A percentile compares a stretch with the other conserved stretches of the same genome.
Conservation (phyloP, 1,139 yeast genomes). For the Candida glucosophila region DNA sequence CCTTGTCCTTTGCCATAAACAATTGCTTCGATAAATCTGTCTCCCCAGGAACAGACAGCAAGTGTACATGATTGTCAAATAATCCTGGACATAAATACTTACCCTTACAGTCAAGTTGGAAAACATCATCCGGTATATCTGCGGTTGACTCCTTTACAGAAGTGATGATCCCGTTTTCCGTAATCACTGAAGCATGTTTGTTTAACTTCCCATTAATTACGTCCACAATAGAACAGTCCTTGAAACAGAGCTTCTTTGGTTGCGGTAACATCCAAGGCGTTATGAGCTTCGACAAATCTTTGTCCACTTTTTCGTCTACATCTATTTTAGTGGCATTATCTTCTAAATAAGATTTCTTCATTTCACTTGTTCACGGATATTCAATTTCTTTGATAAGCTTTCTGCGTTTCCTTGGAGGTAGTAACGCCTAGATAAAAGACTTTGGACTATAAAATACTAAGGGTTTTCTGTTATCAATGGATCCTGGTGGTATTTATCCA, state of each 20-base stretch:
- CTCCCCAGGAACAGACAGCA: constrained; percentile 13
- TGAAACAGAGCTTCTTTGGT: constrained; percentile 9
- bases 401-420: too few species aligned
- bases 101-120: constrained; percentile 11
- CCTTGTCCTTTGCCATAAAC: constrained; percentile 9
- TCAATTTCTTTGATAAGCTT: too few species aligned
- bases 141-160: constrained; percentile 1
- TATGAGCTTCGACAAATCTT: constrained; percentile 8
- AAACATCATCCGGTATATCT: constrained; percentile 3
- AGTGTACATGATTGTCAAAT: constrained; percentile 14
- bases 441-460: too few species aligned
- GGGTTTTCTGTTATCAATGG: too few species aligned
- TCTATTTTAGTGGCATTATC: constrained; percentile 1
- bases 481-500: too few species aligned
- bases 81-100: constrained; percentile 13
- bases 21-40: constrained; percentile 8
- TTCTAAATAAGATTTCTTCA: too few species aligned
- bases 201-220: constrained; percentile 7
- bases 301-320: constrained; percentile 11
- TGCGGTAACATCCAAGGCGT: constrained; percentile 13
- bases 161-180: constrained; percentile 8
- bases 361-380: too few species aligned
- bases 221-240: constrained; percentile 10
- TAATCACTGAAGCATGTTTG: constrained; percentile 7
- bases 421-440: too few species aligned